These are phyloP conservation scores for Nemania bipapillata DNA, from an alignment of 2,329 filamentous ascomycete species.

Conservation along the genomic window DNA sequence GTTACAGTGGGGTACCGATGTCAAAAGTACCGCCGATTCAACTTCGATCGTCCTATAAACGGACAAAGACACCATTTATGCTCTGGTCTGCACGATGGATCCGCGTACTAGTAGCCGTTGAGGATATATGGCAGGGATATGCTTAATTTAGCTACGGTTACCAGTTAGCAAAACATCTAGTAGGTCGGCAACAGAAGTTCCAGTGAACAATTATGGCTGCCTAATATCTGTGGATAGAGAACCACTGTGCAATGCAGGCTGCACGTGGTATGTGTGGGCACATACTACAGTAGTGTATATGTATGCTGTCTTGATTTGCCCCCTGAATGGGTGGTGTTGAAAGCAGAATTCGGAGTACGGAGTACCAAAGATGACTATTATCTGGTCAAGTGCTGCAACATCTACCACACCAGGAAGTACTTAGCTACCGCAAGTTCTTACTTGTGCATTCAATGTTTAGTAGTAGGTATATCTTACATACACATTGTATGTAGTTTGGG, in stretches of 20 bases:
- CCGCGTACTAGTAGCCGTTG: background rate
- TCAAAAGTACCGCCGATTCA: background rate
- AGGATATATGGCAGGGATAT: background rate
- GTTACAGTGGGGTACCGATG: background rate
- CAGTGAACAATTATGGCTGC: no score
- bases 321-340: background rate
- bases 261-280: background rate
- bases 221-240: background rate
- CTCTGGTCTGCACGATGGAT: background rate
- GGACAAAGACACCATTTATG: background rate
- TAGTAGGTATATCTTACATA: background rate
- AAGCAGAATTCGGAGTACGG: background rate
- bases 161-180: background rate
- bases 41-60: slow-evolving; percentile 3
- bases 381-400: slow-evolving; percentile 7
- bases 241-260: background rate
- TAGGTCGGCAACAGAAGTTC: no score
- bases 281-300: background rate
- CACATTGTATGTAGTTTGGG: background rate
- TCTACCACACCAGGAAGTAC: background rate
- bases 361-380: background rate
- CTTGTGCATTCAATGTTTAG: background rate
- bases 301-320: background rate
- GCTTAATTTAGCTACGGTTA: background rate
- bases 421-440: background rate